Percentiles rank a stretch among this genome's conserved stretches.
Evolutionary conservation across 2,329 filamentous ascomycete genomes (phyloP).

Genomic region (Claviceps citrina): DNA sequence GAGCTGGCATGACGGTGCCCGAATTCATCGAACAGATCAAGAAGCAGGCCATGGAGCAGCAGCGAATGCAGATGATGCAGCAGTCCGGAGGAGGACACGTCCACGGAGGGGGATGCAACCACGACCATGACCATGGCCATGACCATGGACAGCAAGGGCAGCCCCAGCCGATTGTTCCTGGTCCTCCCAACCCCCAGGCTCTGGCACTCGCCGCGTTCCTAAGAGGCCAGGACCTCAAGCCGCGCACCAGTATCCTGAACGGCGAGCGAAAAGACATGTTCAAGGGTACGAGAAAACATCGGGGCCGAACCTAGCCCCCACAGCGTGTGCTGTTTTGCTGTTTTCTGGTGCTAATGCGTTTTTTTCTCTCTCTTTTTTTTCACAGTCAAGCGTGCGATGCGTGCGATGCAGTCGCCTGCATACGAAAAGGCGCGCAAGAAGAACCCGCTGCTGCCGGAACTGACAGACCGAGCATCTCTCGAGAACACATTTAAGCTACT

Average conservation of each 20-base stretch:
- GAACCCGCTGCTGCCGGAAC: slow-evolving; percentile 74
- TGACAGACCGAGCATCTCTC: slow-evolving; percentile 75
- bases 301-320: no score
- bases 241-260: slow-evolving; percentile 79
- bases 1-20: slow-evolving; percentile 69
- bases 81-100: slow-evolving; percentile 7
- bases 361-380: no score
- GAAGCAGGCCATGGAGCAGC: slow-evolving; percentile 36
- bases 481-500: slow-evolving; percentile 92
- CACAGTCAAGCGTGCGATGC: slow-evolving; percentile 85
- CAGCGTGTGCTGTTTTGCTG: neutral
- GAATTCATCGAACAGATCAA: slow-evolving; percentile 64
- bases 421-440: slow-evolving; percentile 83
- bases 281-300: slow-evolving; percentile 43
- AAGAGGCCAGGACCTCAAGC: slow-evolving; percentile 69
- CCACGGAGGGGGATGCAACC: slow-evolving; percentile 12
- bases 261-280: slow-evolving; percentile 98
- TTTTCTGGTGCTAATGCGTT: neutral
- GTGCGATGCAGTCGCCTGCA: slow-evolving; percentile 72
- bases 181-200: slow-evolving; percentile 76
- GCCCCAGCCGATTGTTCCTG: slow-evolving; percentile 54
- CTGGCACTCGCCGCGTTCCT: slow-evolving; percentile 83
- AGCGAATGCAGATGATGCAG: slow-evolving; percentile 31
- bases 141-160: slow-evolving; percentile 26
- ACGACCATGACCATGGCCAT: slow-evolving; percentile 15